A percentile compares a stretch with the other conserved stretches of the same genome.
Evolutionary conservation across 306 rosid species (phyloP).

Genomic region (Corylus avellana): DNA sequence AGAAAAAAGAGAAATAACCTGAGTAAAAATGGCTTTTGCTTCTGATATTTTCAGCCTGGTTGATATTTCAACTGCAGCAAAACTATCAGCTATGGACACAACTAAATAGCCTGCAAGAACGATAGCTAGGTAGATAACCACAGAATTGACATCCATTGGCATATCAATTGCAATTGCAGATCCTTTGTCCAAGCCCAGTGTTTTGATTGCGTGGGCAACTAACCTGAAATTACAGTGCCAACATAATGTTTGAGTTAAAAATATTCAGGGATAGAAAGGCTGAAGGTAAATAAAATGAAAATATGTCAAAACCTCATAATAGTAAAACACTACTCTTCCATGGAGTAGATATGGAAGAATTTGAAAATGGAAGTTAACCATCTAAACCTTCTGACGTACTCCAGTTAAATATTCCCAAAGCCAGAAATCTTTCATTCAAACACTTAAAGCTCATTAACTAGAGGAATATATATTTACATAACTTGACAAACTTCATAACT

Average conservation of each 20-base stretch:
- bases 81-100: conserved; percentile 98
- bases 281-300: conserved; percentile 2
- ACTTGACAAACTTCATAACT: no score
- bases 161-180: conserved; percentile 93
- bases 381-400: neutral
- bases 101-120: conserved; percentile 82
- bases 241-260: conserved; percentile 20
- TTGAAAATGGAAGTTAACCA: neutral
- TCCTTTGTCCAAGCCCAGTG: conserved; percentile 74
- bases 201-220: conserved; percentile 75
- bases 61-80: conserved; percentile 88
- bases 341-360: neutral
- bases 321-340: no score
- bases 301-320: neutral
- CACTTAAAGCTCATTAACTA: neutral
- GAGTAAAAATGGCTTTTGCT: conserved; percentile 90
- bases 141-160: conserved; percentile 86
- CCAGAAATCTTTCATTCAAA: neutral
- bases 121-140: conserved; percentile 85
- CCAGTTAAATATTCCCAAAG: neutral
- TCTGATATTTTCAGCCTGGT: conserved; percentile 76
- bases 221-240: conserved; percentile 58
- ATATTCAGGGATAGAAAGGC: conserved; percentile 10
- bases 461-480: conserved; percentile 5
- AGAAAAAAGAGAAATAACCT: conserved; percentile 48